These are phyloP conservation scores for Aspergillus campestris DNA, from an alignment of 495 filamentous ascomycete species.

Conservation along the genomic window DNA sequence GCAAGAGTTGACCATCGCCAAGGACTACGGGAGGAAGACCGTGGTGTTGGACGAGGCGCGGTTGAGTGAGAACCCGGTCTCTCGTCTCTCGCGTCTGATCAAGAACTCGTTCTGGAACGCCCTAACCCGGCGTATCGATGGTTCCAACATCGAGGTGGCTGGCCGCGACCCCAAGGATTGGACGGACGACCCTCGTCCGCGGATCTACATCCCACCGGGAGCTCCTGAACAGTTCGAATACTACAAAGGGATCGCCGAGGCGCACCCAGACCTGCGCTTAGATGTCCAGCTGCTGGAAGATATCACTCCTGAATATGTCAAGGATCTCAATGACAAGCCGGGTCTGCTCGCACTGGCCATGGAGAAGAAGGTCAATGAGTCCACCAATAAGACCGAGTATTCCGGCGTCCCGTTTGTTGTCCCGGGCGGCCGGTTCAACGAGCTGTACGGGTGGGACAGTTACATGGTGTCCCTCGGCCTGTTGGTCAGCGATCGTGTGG, in stretches of 20 bases:
- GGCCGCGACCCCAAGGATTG: conserved; percentile 86
- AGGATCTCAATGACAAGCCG: conserved; percentile 70
- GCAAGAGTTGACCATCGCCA: conserved; percentile 85
- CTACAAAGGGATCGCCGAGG: conserved; percentile 65
- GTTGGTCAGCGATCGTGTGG: conserved; percentile 67
- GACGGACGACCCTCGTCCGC: conserved; percentile 74
- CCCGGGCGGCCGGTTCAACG: conserved; percentile 93
- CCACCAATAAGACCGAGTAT: conserved; percentile 56
- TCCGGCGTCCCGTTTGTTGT: conserved; percentile 90
- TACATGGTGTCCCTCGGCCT: conserved; percentile 93
- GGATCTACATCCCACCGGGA: conserved; percentile 86
- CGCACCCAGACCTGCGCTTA: conserved; percentile 70
- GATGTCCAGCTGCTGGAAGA: conserved; percentile 72
- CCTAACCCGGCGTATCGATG: conserved; percentile 81
- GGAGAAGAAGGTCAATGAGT: conserved; percentile 58
- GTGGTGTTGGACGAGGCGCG: conserved; percentile 82
- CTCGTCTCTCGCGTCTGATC: conserved; percentile 76
- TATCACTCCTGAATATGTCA: conserved; percentile 68
- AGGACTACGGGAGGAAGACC: conserved; percentile 73
- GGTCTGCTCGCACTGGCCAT: conserved; percentile 86
- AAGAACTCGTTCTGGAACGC: conserved; percentile 83
- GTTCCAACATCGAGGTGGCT: conserved; percentile 73
- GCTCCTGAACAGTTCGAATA: conserved; percentile 83
- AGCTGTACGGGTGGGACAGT: conserved; percentile 95
- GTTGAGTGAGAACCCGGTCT: conserved; percentile 86